phyloP scores from a whole-genome alignment of 2,329 filamentous ascomycete genomes.

The Hypoxylon sp. region DNA sequence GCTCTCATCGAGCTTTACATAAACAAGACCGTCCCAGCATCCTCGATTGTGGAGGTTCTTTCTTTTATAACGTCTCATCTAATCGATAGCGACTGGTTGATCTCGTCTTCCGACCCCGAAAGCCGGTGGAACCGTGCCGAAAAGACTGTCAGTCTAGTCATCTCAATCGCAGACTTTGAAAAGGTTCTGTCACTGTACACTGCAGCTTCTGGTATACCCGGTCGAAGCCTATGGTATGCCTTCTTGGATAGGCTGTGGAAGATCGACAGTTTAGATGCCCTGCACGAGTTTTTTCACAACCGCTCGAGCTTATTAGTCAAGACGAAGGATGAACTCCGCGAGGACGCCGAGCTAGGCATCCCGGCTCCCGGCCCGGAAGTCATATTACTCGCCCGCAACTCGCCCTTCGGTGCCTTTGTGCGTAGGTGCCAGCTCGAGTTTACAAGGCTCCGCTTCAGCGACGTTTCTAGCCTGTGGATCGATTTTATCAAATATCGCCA shows the following conservation, averaged over 20 bases:
- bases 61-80: conserved; percentile 82
- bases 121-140: conserved; percentile 63
- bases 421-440: conserved; percentile 84
- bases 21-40: conserved; percentile 74
- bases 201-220: conserved; percentile 71
- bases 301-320: conserved; percentile 70
- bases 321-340: conserved; percentile 69
- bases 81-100: conserved; percentile 61
- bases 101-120: conserved; percentile 46
- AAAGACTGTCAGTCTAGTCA: conserved; percentile 63
- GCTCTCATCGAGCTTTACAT: conserved; percentile 85
- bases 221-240: conserved; percentile 86
- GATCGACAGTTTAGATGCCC: conserved; percentile 81
- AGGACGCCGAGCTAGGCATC: conserved; percentile 65
- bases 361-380: conserved; percentile 60
- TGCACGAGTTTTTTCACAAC: conserved; percentile 80
- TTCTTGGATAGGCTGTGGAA: conserved; percentile 86
- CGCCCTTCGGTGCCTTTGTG: conserved; percentile 85
- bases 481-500: conserved; percentile 84
- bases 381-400: conserved; percentile 76
- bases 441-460: conserved; percentile 80
- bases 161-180: conserved; percentile 70
- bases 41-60: conserved; percentile 79
- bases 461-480: conserved; percentile 82
- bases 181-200: conserved; percentile 65